Conservation (phyloP, 768 basidiomycete species). For the Pleurotus tuber-regium region DNA sequence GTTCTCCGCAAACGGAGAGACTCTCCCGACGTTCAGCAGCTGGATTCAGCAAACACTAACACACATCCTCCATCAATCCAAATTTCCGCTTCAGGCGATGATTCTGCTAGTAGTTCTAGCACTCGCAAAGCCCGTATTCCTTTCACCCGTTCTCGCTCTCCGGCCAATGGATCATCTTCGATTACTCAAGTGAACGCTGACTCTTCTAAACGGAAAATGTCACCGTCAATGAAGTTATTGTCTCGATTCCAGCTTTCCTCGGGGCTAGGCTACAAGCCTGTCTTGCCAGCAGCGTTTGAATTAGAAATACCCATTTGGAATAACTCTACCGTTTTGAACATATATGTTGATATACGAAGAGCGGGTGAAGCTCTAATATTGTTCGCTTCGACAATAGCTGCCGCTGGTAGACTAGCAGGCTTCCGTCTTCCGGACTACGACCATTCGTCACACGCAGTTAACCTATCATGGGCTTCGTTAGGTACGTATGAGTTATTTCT, state of each 20-base stretch:
- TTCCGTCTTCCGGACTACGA: conserved; percentile 28
- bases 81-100: not conserved
- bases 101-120: conserved; percentile 22
- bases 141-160: conserved; percentile 76
- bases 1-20: not conserved
- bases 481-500: conserved; percentile 34
- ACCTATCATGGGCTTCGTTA: conserved; percentile 46
- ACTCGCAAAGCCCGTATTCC: conserved; percentile 36
- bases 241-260: conserved; percentile 31
- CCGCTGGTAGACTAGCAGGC: conserved; percentile 45
- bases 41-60: not conserved
- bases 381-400: conserved; percentile 58
- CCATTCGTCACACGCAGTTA: conserved; percentile 18
- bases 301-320: conserved; percentile 44
- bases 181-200: conserved; percentile 31
- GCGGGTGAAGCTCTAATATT: conserved; percentile 65
- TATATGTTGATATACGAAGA: conserved; percentile 61
- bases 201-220: conserved; percentile 30
- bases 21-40: not conserved
- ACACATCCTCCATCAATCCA: not conserved
- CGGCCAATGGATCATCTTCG: conserved; percentile 38
- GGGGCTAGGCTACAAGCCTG: conserved; percentile 21
- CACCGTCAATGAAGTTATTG: conserved; percentile 41
- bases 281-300: conserved; percentile 50
- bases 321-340: conserved; percentile 35